Evolutionary conservation across 2,329 filamentous ascomycete genomes (phyloP), one percentile per base, ranked within the genome.

Genomic region (Cercospora sojina): DNA sequence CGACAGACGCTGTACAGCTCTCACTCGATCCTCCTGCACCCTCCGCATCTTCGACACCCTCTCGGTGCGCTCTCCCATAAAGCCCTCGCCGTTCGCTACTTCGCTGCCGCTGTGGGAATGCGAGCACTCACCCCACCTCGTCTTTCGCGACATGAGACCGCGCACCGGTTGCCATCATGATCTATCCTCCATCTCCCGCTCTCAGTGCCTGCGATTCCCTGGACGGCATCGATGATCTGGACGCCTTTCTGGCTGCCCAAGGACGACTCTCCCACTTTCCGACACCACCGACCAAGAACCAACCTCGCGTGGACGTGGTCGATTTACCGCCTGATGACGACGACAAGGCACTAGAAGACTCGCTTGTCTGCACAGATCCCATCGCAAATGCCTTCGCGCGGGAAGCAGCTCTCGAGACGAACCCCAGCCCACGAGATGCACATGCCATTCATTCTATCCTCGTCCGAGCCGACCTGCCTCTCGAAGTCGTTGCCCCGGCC

Each of bases 161-260:
- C 53, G 29, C 31, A 29, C 13, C 64, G 38, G 31, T n/a, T 25
- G 32, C 29, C 20, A 57, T 20, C 23, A 60, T 65, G 57, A 53
- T 60, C 47, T 65, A 56, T 25, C 63, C 64, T 29, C 64, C 56
- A 3, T 76, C 75, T 41, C 74, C 74, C 20, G 69, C 73, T 9
- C 69, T 72, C n/a, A 77, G 75, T 67, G 66, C 65, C 25, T 74
- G 70, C 68, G 74, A 77, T 53, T 74, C 73, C 32, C 69, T 77
- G 20, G 73, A 70, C 59, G 72, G 69, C 53, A 74, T 73, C 25
- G 73, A 75, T 13, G 75, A 76, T 58, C 69, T 77, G 32, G 75
- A 78, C 59, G 75, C 75, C 9, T 76, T 72, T 38, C 71, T 77
- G 32, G 72, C 71, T 25, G 62, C 70, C 5, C 70, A 74, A 65